Base-by-base conservation (phyloP, 2,329 filamentous ascomycete species). In the Alternaria sp. region DNA sequence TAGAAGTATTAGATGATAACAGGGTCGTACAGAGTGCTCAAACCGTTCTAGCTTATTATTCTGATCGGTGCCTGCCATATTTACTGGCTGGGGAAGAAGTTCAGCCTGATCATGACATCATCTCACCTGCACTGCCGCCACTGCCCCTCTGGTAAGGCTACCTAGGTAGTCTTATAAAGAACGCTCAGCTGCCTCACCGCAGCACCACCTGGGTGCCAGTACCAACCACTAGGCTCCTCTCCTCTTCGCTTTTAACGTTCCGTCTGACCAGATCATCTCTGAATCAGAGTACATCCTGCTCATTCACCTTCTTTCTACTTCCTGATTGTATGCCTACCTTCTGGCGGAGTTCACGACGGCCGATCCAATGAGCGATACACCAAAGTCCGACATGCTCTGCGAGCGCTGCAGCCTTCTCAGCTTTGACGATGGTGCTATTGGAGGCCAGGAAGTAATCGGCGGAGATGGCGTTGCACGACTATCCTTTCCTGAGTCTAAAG, bases 351-450 rank as follows among this genome's bases (percentile, higher is more conserved):
- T 4, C 15, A 9, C 0, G 8, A 9, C 15, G 6, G 15, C 32
- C 5, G 32, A 6, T 5, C 8, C 32, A 40, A 40, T 40, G 32
- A 40, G 32, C 15, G 8, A 17, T 15, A 0, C 8, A 1, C 32
- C 8, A 1, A 4, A 36, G 1, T 0, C 4, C 0, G 7, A n/a
- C 7, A 5, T 7, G 1, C 36, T 40, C 1, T 40, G 36, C 3
- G 9, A 6, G n/a, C 36, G 36, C 9, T 40, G 36, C 9, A 40
- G 36, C n/a, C 36, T 40, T 40, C 36, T 40, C 36, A 40, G 36
- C 4, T 40, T 40, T 0, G n/a, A 40, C n/a, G 36, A 40, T 40
- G 2, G 0, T 6, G 36, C 36, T 0, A 40, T 40, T 4, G 36
- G 36, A 0, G 36, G 36, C 1, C 5, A 40, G 0, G 36, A 40